Conservation (phyloP, 805 yeast species). For the Lachancea nothofagi region DNA sequence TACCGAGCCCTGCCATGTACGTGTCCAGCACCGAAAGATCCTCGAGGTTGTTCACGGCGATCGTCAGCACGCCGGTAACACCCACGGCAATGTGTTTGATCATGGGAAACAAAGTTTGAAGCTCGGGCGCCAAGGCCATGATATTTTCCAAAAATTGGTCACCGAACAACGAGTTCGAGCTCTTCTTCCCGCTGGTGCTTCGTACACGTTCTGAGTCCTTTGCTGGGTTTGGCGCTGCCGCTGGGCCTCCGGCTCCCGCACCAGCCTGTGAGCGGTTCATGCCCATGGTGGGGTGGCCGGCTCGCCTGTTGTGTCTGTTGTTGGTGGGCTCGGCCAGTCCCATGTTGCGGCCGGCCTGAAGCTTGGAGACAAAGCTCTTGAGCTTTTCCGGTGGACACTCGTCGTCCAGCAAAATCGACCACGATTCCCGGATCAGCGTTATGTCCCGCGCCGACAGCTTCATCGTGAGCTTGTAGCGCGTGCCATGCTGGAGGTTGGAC, state of each 20-base stretch:
- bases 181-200: constrained; percentile 23
- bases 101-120: constrained; percentile 65
- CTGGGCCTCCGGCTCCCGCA: not conserved
- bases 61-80: constrained; percentile 70
- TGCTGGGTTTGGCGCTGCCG: not conserved
- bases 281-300: not conserved
- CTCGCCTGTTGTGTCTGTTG: not conserved
- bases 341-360: not conserved
- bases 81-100: constrained; percentile 73
- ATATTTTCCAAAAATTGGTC: constrained; percentile 70
- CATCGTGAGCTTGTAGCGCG: constrained; percentile 26
- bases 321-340: not conserved
- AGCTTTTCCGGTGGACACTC: constrained; percentile 15
- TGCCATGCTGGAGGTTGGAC: constrained; percentile 16
- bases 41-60: constrained; percentile 61
- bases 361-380: constrained; percentile 1
- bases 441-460: constrained; percentile 31
- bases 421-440: constrained; percentile 32
- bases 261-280: not conserved
- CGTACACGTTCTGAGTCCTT: not conserved
- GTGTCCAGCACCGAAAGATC: constrained; percentile 52
- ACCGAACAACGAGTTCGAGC: constrained; percentile 58
- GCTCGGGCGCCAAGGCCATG: constrained; percentile 50
- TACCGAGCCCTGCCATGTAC: constrained; percentile 58
- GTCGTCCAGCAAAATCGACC: constrained; percentile 37